These are phyloP conservation scores for Rusavskia elegans DNA, from an alignment of 495 filamentous ascomycete species.

Conservation along the genomic window DNA sequence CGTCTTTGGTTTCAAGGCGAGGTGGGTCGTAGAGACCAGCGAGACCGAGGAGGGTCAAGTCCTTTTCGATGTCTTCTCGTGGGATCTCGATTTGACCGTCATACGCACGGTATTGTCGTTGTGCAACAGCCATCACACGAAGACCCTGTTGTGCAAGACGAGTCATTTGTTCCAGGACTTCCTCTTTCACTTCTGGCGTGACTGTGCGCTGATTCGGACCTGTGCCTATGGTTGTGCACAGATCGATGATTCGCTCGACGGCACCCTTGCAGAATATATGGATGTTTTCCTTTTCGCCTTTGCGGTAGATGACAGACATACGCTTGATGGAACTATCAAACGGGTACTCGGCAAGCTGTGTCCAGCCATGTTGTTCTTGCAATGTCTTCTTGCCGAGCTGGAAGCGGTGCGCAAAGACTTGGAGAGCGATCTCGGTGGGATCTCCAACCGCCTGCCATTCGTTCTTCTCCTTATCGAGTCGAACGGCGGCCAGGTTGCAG, in stretches of 20 bases:
- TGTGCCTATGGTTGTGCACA: slow-evolving; percentile 37
- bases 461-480: slow-evolving; percentile 32
- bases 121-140: slow-evolving; percentile 62
- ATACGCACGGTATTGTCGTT: slow-evolving; percentile 21
- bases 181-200: slow-evolving; percentile 41
- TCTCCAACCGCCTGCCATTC: slow-evolving; percentile 64
- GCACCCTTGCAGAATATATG: slow-evolving; percentile 54
- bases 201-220: slow-evolving; percentile 33
- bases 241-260: slow-evolving; percentile 43
- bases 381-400: slow-evolving; percentile 39
- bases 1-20: slow-evolving; percentile 33
- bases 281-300: slow-evolving; percentile 17
- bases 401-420: slow-evolving; percentile 64
- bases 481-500: slow-evolving; percentile 61
- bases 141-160: slow-evolving; percentile 60
- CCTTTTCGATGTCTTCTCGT: slow-evolving; percentile 31
- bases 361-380: slow-evolving; percentile 37
- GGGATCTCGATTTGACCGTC: slow-evolving; percentile 15
- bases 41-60: slow-evolving; percentile 40
- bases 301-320: slow-evolving; percentile 61
- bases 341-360: slow-evolving; percentile 56
- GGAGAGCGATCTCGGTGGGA: slow-evolving; percentile 71
- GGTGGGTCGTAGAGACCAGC: slow-evolving; percentile 45
- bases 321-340: slow-evolving; percentile 73
- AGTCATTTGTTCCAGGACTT: slow-evolving; percentile 48